A percentile compares a stretch with the other conserved stretches of the same genome.
Evolutionary conservation across 2,329 filamentous ascomycete species (phyloP).

Genomic region (Gaeumannomyces tritici): DNA sequence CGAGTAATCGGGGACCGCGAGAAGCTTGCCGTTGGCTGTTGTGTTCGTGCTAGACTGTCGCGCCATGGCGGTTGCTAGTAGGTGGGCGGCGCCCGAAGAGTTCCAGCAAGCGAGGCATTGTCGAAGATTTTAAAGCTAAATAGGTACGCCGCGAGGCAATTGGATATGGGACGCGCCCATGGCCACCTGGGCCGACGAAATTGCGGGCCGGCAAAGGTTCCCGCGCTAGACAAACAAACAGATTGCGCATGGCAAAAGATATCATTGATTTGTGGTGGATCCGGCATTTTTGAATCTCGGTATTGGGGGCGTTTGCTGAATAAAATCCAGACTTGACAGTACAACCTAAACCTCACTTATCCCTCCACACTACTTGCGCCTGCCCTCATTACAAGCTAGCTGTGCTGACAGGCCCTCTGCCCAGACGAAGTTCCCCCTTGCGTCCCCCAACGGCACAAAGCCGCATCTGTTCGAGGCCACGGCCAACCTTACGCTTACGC

Average conservation of each 20-base stretch:
- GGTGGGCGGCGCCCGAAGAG: conserved; percentile 52
- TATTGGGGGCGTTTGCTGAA: too few species aligned
- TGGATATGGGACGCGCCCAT: too few species aligned
- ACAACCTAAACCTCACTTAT: background rate
- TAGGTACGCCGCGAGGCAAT: too few species aligned
- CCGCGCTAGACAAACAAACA: too few species aligned
- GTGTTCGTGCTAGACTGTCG: conserved; percentile 34
- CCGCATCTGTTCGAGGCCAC: background rate
- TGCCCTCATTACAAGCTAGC: too few species aligned
- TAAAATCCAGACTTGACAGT: too few species aligned
- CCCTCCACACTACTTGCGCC: background rate
- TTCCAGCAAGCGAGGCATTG: conserved; percentile 33
- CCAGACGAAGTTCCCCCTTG: background rate
- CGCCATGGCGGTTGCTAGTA: conserved; percentile 52
- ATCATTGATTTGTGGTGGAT: too few species aligned
- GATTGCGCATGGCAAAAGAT: too few species aligned
- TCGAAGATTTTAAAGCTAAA: conserved; percentile 2
- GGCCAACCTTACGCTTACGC: background rate
- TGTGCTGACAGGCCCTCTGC: background rate
- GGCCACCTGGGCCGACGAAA: too few species aligned
- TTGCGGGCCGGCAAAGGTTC: too few species aligned
- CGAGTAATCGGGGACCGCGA: too few species aligned
- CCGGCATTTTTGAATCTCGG: too few species aligned
- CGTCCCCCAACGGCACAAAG: background rate
- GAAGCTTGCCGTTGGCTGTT: conserved; percentile 26